Base-by-base conservation (phyloP, 1,284 basidiomycete genomes). In the Tilletiopsis washingtonensis region DNA sequence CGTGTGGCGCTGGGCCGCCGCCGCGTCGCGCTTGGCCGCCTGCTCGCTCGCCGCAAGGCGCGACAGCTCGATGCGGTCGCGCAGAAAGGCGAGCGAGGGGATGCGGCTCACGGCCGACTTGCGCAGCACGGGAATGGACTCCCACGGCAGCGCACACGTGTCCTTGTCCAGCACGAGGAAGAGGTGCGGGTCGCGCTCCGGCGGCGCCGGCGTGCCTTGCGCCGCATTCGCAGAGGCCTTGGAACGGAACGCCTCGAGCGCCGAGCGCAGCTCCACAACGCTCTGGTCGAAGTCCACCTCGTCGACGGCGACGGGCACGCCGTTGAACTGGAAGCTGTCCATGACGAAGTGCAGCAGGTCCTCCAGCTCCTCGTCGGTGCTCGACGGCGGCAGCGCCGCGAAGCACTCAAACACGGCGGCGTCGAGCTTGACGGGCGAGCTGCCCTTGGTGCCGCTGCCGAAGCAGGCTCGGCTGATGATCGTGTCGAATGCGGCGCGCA, bases 321-420 rank as follows among this genome's bases (percentile, higher is more conserved):
- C 93, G 62, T 90, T 84, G 74, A 93, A 87, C 65, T 94, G 91
- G 72, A 91, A 91, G 0, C 91, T 79, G 68, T 97, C 94, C 43
- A 97, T 79, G 20, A 94, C 80, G 75, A 94, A 97, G 74, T 93
- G 94, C 5, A 90, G 81, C 34, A 97, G 76, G 69, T 99, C 94
- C 71, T 97, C 91, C 14, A 97, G 77, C 66, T 97, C 93, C 69
- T 98, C 93, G 60, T 94, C 88, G 21, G 50, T 25, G 17, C 82
- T 81, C 58, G 83, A 82, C 0, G 86, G 82, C 1, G 84, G 82
- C 1, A 98, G 77, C 0, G 83, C 82, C 0, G 88, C 83, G 65
- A 98, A 88, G 72, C 88, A 89, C 60, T 85, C 81, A n/a, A 96
- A 75, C 3, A 96, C 67, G 2, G 78, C 75, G 55, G 88, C 82